Evolutionary conservation across 1,284 basidiomycete genomes (phyloP).

Genomic region (Sporisorium scitamineum): DNA sequence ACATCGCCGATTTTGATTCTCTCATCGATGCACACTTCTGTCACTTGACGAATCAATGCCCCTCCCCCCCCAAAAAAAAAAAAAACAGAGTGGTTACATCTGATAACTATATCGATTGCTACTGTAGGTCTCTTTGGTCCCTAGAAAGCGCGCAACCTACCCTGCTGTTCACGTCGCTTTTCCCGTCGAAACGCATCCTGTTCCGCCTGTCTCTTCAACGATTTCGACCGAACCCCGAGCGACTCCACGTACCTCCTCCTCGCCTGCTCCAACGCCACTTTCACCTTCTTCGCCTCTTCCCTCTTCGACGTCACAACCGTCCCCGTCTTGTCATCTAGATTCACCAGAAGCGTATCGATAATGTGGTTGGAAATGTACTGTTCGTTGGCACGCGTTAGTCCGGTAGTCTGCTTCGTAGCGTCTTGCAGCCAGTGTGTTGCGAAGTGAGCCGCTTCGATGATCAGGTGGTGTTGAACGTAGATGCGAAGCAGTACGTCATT

Average conservation of each 20-base stretch:
- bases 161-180: constrained; percentile 42
- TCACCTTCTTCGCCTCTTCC: constrained; percentile 16
- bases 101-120: too few relatives aligned
- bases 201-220: constrained; percentile 46
- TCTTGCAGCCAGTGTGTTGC: constrained; percentile 30
- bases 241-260: constrained; percentile 33
- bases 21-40: too few relatives aligned
- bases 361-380: constrained; percentile 36
- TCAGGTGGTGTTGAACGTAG: constrained; percentile 33
- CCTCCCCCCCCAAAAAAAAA: too few relatives aligned
- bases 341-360: constrained; percentile 39
- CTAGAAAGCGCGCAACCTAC: constrained; percentile 32
- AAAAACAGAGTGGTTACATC: too few relatives aligned
- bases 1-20: too few relatives aligned
- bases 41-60: too few relatives aligned
- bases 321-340: constrained; percentile 26
- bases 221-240: constrained; percentile 18
- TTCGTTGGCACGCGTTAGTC: constrained; percentile 21
- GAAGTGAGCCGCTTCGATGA: constrained; percentile 38
- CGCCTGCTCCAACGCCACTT: constrained; percentile 26
- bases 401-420: constrained; percentile 12
- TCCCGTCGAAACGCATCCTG: constrained; percentile 42
- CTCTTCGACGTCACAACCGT: constrained; percentile 23
- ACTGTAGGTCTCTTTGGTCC: too few relatives aligned
- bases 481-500: constrained; percentile 40